Conservation (phyloP, 2,329 filamentous ascomycete genomes). For the Tolypocladium album region DNA sequence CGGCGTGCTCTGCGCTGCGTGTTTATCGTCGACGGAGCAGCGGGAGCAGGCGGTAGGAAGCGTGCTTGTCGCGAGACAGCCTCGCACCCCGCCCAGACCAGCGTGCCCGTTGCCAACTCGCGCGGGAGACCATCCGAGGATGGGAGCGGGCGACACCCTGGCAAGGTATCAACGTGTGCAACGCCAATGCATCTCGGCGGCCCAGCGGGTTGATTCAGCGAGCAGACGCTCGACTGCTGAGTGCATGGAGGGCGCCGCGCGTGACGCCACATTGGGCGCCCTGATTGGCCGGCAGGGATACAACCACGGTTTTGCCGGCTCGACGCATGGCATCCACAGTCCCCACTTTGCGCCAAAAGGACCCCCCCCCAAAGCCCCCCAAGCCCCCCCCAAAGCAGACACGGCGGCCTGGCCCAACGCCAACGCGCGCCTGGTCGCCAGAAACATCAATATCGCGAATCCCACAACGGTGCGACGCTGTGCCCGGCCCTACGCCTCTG, state of each 20-base stretch:
- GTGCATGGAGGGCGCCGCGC: not conserved
- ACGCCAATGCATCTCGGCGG: not conserved
- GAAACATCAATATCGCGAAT: not conserved
- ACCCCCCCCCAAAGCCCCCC: too few relatives aligned
- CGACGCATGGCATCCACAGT: not conserved
- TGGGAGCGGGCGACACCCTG: not conserved
- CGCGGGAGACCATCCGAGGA: not conserved
- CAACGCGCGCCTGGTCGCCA: constrained; percentile 6
- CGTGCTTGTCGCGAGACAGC: not conserved
- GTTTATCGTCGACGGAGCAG: too few relatives aligned
- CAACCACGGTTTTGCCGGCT: not conserved
- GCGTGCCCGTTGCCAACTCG: not conserved
- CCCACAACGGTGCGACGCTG: not conserved
- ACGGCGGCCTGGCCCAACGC: constrained; percentile 2
- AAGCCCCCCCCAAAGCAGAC: not conserved
- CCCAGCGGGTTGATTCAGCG: not conserved
- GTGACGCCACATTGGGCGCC: not conserved
- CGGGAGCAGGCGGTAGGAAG: too few relatives aligned
- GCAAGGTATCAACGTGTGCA: not conserved
- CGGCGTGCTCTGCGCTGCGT: not conserved
- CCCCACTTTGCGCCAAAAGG: constrained; percentile 4
- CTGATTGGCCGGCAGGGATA: not conserved
- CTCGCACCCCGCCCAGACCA: not conserved
- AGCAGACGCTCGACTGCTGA: not conserved
- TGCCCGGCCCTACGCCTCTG: not conserved